Base-by-base conservation (phyloP, 2,329 filamentous ascomycete genomes). In the Tolypocladium nubicola region DNA sequence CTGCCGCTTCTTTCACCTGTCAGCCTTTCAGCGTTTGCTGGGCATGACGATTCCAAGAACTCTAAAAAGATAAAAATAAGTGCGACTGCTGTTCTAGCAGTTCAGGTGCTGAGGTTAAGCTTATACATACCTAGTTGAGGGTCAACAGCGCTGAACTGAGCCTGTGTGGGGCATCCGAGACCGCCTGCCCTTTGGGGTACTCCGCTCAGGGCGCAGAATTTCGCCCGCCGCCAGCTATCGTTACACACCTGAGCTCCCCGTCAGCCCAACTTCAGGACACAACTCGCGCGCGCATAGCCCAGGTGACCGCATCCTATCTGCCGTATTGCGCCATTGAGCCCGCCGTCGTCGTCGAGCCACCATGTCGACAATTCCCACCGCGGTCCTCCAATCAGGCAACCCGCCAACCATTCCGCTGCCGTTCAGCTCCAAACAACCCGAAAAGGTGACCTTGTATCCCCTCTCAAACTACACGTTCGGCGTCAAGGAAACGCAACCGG, bases 391-490 rank as follows among this genome's bases (percentile, higher is more conserved):
- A 72, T 92, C 89, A 73, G 87, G 85, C 57, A 82, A 87, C 62
- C 86, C 87, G 73, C 91, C 93, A 30, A 85, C 86, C 61, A 81
- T 90, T 56, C 91, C 92, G 33, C 85, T 89, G 61, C 76, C 85
- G 63, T 99, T 99, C 81, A 89, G 92, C 70, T 86, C 83, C 55
- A 91, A 93, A 71, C 94, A 99, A 73, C 90, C 93, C 39, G 78
- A 86, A 65, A 94, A 91, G 2, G 92, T 99, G 68, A 89, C 89
- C 56, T 83, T 99, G 33, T 97, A 92, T 70, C 94, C 94, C 39
- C 83, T 99, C 53, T 96, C 91, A 64, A 99, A 97, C 80, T 99
- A 99, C 79, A 97, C 94, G 30, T 97, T 99, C 68, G 93, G 93
- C 61, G 96, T 95, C 60, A 99, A 99, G 75, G 94, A 97, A 78